These are phyloP conservation scores for Fistulinella prunicolor DNA, from an alignment of 768 basidiomycete species.

Conservation along the genomic window DNA sequence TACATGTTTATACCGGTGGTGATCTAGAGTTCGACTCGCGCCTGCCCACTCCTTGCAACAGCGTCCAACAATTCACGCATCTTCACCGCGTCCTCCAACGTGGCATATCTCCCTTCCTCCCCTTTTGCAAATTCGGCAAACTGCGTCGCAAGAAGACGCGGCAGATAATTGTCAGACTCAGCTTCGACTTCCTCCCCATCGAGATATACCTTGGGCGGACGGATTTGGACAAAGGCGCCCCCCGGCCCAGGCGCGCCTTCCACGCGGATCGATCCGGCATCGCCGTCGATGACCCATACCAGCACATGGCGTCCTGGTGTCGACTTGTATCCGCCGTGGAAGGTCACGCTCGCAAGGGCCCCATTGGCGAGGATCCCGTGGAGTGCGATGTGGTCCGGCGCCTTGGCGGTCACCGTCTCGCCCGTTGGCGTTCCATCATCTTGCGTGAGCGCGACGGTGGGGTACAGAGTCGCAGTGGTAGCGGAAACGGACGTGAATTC, in stretches of 20 bases:
- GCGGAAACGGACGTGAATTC: constrained; percentile 1
- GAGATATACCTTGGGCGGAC: constrained; percentile 7
- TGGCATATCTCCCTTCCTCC: constrained; percentile 3
- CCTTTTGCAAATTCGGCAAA: constrained; percentile 11
- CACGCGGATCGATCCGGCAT: constrained; percentile 8
- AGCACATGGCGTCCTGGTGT: constrained; percentile 8
- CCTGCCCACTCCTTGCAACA: neutral
- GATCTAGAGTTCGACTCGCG: neutral
- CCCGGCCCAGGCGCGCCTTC: neutral
- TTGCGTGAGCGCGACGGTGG: neutral
- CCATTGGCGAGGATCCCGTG: constrained; percentile 5
- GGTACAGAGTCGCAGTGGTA: constrained; percentile 4
- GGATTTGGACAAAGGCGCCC: neutral
- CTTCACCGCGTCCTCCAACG: constrained; percentile 11
- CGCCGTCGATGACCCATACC: constrained; percentile 11
- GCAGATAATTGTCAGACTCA: neutral
- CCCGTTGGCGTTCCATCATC: constrained; percentile 7
- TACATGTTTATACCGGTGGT: no score
- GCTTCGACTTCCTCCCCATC: constrained; percentile 4
- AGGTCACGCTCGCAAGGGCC: constrained; percentile 3
- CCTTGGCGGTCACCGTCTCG: constrained; percentile 1
- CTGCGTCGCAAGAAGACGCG: neutral
- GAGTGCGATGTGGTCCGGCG: constrained; percentile 6
- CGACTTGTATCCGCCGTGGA: constrained; percentile 7
- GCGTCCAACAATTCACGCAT: constrained; percentile 2